A percentile compares a stretch with the other conserved stretches of the same genome.
These are phyloP conservation scores for Mortierella alpina DNA, from an alignment of 192 early-diverging fungal species.

Conservation along the genomic window DNA sequence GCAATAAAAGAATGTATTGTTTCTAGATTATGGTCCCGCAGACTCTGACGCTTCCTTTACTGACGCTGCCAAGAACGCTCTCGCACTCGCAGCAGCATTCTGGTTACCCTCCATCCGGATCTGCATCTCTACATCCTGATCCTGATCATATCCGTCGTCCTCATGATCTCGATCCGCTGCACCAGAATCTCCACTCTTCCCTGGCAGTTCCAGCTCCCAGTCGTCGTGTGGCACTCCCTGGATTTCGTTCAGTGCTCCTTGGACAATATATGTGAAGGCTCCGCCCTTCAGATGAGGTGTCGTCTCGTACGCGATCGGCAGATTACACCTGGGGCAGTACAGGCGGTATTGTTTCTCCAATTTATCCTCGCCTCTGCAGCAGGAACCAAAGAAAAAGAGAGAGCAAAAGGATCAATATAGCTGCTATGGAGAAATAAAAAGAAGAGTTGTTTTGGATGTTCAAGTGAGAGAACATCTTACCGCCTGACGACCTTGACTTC, in stretches of 20 bases:
- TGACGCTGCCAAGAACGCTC: conserved; percentile 23
- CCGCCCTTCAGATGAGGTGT: conserved; percentile 60
- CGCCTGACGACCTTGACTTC: conserved; percentile 56
- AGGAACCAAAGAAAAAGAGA: neutral
- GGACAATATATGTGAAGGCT: conserved; percentile 66
- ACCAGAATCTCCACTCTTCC: neutral
- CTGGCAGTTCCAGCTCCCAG: conserved; percentile 39
- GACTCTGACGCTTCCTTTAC: neutral
- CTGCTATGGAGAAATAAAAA: neutral
- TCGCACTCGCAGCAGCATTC: conserved; percentile 30
- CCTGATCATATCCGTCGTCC: neutral
- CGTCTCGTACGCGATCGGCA: conserved; percentile 67
- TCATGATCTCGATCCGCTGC: neutral
- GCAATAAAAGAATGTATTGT: no score
- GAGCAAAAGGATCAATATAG: neutral
- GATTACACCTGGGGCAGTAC: conserved; percentile 57
- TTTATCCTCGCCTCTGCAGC: conserved; percentile 9
- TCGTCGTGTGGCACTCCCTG: conserved; percentile 60
- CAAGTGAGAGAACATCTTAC: conserved; percentile 11
- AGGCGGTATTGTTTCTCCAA: conserved; percentile 55
- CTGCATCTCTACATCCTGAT: conserved; percentile 12
- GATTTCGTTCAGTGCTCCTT: conserved; percentile 64
- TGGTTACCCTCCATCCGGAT: conserved; percentile 19
- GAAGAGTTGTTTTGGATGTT: neutral
- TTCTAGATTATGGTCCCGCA: neutral